Percentiles rank a stretch among this genome's conserved stretches.
Evolutionary conservation across 768 basidiomycete species (phyloP).

Genomic region (Xerocomellus amylosporus): DNA sequence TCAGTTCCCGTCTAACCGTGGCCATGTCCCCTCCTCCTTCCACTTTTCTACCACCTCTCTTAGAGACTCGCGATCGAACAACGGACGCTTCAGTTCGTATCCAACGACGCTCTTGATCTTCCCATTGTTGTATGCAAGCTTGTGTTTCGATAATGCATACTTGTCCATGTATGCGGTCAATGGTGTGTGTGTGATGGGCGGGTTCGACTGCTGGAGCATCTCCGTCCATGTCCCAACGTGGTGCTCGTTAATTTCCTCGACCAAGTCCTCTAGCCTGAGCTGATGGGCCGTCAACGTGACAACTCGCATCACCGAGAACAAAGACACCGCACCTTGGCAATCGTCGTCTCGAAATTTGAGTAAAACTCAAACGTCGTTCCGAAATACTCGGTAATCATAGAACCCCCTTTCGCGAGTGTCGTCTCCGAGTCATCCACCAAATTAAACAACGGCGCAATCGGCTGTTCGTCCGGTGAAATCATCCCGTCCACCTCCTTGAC

Average conservation of each 20-base stretch:
- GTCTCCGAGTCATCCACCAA: conserved; percentile 77
- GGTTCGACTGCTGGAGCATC: conserved; percentile 70
- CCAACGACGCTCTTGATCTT: conserved; percentile 76
- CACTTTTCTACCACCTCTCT: conserved; percentile 76
- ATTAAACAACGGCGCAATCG: conserved; percentile 79
- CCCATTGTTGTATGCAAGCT: conserved; percentile 61
- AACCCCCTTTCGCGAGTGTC: conserved; percentile 64
- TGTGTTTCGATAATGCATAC: conserved; percentile 66
- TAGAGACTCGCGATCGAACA: conserved; percentile 59
- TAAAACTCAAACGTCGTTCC: conserved; percentile 82
- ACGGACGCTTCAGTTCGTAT: conserved; percentile 61
- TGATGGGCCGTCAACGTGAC: conserved; percentile 25
- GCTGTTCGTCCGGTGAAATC: conserved; percentile 50
- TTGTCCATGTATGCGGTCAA: conserved; percentile 79
- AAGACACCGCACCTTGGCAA: conserved; percentile 53
- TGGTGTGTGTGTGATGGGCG: conserved; percentile 68
- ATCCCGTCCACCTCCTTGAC: conserved; percentile 62
- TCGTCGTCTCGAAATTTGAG: conserved; percentile 61
- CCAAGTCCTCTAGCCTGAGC: conserved; percentile 64
- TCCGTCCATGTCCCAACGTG: conserved; percentile 82
- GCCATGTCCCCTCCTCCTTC: conserved; percentile 62
- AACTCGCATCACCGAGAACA: background rate
- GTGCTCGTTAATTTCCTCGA: conserved; percentile 83
- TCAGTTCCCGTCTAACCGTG: conserved; percentile 22
- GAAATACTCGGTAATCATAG: conserved; percentile 66